Base-by-base conservation (phyloP, 345 rosid genomes). In the Limnanthes douglasii region DNA sequence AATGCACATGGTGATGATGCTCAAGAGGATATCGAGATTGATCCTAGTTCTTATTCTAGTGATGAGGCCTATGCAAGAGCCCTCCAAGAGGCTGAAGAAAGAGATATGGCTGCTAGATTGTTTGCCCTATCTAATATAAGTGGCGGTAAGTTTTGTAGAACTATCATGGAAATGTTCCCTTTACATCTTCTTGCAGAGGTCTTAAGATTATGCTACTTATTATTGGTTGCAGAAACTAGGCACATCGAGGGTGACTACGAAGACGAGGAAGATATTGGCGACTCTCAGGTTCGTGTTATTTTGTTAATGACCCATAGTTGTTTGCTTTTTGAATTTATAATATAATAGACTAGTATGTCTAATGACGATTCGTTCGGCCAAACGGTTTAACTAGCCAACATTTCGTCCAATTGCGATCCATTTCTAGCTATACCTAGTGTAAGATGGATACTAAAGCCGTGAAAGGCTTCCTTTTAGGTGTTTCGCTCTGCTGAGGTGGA, bases 41-140 rank as follows among this genome's bases (percentile, higher is more conserved):
- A 81, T 36, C 58, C 62, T 3, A 69, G 53, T 37, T 67, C 41
- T 8, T 78, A 57, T 64, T 61, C 80, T 2, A 78, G 83, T 50
- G 96, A 92, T 15, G 94, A 92, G 63, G 80, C 90, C 0, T 85
- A 63, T 60, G 96, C 96, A 15, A 75, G 94, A 66, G 94, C 94
- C 18, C 56, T 85, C 27, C 99, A 81, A 64, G 96, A 85, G 45
- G 78, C 78, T 42, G 99, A 85, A 57, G 96, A 85, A 51, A 69
- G 90, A 39, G 88, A 75, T 15, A 65, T 85, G 86, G 60, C 83
- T 34, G 75, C 78, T 46, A 71, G 88, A 52, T 43, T 92, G 59
- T 60, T 80, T 19, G 85, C 96, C 27, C 73, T 78, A 41, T 50
- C 90, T 35, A 78, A 80, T 31, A 60, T 92, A 16, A 55, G 54